Evolutionary conservation across 2,329 filamentous ascomycete species (phyloP), one percentile per base, ranked within the genome.

Genomic region (Aspergillus alliaceus): DNA sequence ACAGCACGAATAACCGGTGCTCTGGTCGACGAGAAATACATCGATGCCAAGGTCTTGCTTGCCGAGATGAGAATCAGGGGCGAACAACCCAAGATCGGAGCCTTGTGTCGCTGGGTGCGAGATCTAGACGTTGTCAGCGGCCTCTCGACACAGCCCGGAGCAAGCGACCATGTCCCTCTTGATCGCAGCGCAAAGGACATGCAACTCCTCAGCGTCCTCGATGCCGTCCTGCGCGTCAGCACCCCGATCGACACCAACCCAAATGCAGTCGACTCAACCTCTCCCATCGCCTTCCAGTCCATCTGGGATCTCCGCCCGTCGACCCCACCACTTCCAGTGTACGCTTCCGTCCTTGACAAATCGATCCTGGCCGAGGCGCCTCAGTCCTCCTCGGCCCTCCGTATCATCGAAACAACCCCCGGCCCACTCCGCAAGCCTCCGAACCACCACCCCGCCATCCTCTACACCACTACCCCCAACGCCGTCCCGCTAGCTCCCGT

Each of bases 41-140:
- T 78, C 9, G 87, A 90, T n/a, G 86, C 87, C 5, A 80, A 80
- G 51, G 80, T 90, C 15, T 69, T 89, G 14, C 80, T 90, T 1
- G 83, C 87, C 0, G 87, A 90, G 74, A 90, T 90, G 87, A 80
- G 82, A 29, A 85, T 90, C 18, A 78, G 87, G n/a, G 76, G 79
- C 3, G 81, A 90, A 59, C 80, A 83, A 18, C 87, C 87, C 0
- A 88, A 88, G 63, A 74, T 90, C 0, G 88, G 88, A 20, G 86
- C 87, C 1, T 72, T 90, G 7, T 90, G 87, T 69, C 84, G 88
- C 56, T 90, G 88, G 88, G 87, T 90, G 4, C 82, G 88, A 56
- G 87, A 89, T 66, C 75, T 90, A 25, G 87, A 90, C 64, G 84
- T 89, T 24, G 84, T 89, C 50, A 88, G 84, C 62, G 86, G 86